Conservation (phyloP, 352 stramenopile species). For the Hyaloperonospora arabidopsidis region DNA sequence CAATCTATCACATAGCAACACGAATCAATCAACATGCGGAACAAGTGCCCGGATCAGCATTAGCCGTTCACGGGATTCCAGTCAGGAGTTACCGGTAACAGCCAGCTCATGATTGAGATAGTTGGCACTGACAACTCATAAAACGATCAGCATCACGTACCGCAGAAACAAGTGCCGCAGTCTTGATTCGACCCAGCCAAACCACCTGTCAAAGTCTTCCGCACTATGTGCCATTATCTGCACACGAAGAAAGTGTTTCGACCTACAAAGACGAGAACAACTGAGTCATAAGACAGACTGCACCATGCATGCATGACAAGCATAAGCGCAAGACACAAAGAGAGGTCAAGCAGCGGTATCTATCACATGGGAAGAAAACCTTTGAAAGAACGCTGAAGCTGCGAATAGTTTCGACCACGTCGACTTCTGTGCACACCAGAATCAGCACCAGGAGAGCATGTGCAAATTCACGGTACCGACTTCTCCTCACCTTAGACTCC, state of each 20-base stretch:
- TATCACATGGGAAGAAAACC: slow-evolving; percentile 24
- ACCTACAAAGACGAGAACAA: slow-evolving; percentile 27
- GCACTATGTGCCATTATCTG: slow-evolving; percentile 51
- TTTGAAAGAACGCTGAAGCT: slow-evolving; percentile 64
- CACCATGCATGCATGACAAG: background rate
- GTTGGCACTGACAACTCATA: background rate
- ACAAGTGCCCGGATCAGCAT: slow-evolving; percentile 1
- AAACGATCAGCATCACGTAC: slow-evolving; percentile 25
- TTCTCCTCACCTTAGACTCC: slow-evolving; percentile 59
- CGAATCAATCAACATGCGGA: slow-evolving; percentile 7
- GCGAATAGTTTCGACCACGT: slow-evolving; percentile 78
- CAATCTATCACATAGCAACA: slow-evolving; percentile 27
- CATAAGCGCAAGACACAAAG: background rate
- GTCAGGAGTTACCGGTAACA: background rate
- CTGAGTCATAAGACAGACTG: slow-evolving; percentile 12
- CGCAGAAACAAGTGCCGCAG: slow-evolving; percentile 72
- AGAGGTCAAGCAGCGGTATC: background rate
- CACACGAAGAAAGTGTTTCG: slow-evolving; percentile 74
- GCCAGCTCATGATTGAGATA: background rate
- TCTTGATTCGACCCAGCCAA: slow-evolving; percentile 84
- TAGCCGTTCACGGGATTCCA: background rate
- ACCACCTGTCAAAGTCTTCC: slow-evolving; percentile 64
- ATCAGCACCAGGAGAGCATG: slow-evolving; percentile 4
- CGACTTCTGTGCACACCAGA: slow-evolving; percentile 36
- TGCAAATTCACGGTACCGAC: background rate